phyloP scores from a whole-genome alignment of 768 basidiomycete species.

The Suillus variegatus region DNA sequence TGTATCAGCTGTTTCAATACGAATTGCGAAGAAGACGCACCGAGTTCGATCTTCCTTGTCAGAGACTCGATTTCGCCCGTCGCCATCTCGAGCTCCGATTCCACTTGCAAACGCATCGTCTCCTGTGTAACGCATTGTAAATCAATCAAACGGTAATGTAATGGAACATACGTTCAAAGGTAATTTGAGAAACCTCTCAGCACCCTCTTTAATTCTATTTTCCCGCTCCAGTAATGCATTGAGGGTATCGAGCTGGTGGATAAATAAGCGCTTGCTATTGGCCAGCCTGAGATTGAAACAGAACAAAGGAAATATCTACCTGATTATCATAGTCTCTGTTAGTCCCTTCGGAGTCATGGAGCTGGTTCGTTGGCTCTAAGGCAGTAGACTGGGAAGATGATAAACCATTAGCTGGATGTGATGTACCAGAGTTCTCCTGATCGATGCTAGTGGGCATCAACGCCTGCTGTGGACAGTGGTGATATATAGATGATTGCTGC shows the following conservation, averaged over 20 bases:
- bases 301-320: conserved; percentile 19
- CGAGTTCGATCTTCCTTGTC: conserved; percentile 48
- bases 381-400: conserved; percentile 32
- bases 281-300: background rate
- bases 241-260: conserved; percentile 61
- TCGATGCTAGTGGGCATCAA: conserved; percentile 33
- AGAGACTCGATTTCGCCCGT: conserved; percentile 72
- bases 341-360: conserved; percentile 26
- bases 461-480: conserved; percentile 4
- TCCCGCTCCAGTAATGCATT: conserved; percentile 71
- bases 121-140: conserved; percentile 38
- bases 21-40: conserved; percentile 26
- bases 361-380: conserved; percentile 22
- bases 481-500: background rate
- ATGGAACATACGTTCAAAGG: conserved; percentile 44
- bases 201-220: conserved; percentile 86
- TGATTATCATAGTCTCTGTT: conserved; percentile 29
- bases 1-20: background rate
- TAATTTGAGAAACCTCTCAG: conserved; percentile 84
- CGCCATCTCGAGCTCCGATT: conserved; percentile 77
- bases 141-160: background rate
- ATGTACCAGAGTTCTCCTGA: conserved; percentile 24
- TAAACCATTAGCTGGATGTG: conserved; percentile 29
- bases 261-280: background rate
- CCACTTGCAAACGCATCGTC: conserved; percentile 68